phyloP scores from a whole-genome alignment of 2,329 filamentous ascomycete genomes.

The Fusarium algeriense region DNA sequence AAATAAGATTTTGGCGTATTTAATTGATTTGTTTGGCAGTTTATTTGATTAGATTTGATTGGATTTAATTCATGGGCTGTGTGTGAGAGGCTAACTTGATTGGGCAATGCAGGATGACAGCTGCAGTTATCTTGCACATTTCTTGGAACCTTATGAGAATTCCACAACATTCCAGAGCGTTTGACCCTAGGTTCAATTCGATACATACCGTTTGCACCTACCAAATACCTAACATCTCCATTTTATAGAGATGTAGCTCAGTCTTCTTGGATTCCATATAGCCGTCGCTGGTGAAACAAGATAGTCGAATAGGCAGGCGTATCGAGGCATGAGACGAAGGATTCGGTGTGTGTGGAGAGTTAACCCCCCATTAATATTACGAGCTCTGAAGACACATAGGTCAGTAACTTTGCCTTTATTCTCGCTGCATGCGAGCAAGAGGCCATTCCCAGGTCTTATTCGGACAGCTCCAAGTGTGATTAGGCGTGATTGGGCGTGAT shows the following conservation, averaged over 20 bases:
- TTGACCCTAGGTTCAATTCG: neutral
- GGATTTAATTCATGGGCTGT: too few species aligned
- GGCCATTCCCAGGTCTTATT: neutral
- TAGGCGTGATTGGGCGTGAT: too few species aligned
- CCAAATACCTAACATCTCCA: neutral
- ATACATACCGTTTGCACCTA: neutral
- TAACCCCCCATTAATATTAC: neutral
- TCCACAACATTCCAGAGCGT: neutral
- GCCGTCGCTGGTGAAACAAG: neutral
- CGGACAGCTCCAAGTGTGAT: neutral
- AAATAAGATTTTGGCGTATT: too few species aligned
- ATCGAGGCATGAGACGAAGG: neutral
- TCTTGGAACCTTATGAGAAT: neutral
- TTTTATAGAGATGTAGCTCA: neutral
- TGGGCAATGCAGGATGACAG: neutral
- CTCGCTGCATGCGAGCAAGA: neutral
- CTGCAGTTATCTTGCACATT: too few species aligned
- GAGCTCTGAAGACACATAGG: neutral
- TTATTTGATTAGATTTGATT: too few species aligned
- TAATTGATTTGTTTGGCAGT: too few species aligned
- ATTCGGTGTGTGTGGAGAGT: neutral
- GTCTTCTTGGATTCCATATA: neutral
- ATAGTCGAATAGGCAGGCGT: too few species aligned
- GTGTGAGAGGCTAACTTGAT: neutral
- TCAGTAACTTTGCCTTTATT: neutral